Percentiles rank a stretch among this genome's conserved stretches.
phyloP scores from a whole-genome alignment of 148 eudicot species.

The Talinum fruticosum region DNA sequence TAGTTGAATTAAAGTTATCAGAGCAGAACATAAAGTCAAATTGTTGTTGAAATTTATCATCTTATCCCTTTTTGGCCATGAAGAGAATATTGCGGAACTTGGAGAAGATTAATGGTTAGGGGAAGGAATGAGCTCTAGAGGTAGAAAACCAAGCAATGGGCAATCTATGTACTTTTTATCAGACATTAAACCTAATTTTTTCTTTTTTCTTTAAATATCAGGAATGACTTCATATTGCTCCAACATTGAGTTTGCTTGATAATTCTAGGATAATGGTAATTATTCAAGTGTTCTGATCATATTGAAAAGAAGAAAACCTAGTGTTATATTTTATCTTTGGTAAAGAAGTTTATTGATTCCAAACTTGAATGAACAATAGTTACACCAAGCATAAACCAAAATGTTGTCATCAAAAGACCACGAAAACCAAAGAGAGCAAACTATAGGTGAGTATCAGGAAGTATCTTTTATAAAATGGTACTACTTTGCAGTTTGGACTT shows the following conservation, averaged over 20 bases:
- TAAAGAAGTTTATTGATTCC: neutral
- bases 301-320: neutral
- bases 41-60: neutral
- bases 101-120: neutral
- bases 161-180: neutral
- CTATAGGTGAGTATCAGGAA: neutral
- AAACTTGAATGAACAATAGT: neutral
- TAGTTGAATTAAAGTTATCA: neutral
- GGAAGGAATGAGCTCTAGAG: neutral
- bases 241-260: neutral
- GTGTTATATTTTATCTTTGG: neutral
- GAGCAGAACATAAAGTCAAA: neutral
- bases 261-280: neutral
- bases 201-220: too few relatives aligned
- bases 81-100: neutral
- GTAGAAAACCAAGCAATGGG: constrained; percentile 4
- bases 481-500: neutral
- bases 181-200: neutral
- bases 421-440: neutral
- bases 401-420: neutral
- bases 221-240: neutral
- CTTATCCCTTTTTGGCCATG: neutral
- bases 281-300: neutral
- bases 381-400: neutral
- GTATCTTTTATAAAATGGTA: neutral